These are phyloP conservation scores for Piper longum DNA, from an alignment of 164 flowering plant genomes.

Conservation along the genomic window DNA sequence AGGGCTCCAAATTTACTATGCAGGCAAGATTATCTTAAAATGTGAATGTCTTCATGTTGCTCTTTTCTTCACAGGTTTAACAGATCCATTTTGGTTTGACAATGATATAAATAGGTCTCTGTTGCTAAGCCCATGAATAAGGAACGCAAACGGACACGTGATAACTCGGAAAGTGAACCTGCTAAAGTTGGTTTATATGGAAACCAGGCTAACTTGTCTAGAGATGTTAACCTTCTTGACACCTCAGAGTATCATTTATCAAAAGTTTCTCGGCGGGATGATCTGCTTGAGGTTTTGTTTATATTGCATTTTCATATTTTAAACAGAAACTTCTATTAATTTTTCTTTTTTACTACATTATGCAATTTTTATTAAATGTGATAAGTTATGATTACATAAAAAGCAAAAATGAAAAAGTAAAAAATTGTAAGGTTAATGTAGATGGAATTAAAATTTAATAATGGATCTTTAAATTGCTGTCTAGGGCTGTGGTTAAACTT, in stretches of 20 bases:
- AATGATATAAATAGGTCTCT: constrained; percentile 13
- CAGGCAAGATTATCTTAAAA: constrained; percentile 7
- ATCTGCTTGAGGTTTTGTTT: constrained; percentile 11
- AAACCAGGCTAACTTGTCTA: constrained; percentile 10
- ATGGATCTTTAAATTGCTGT: too few relatives aligned
- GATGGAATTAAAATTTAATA: too few relatives aligned
- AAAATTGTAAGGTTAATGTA: too few relatives aligned
- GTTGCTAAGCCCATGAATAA: constrained; percentile 32
- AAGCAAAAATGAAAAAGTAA: too few relatives aligned
- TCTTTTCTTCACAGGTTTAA: neutral
- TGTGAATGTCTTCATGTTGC: neutral
- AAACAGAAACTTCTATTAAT: neutral
- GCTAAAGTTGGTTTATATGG: constrained; percentile 1
- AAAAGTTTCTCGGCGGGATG: constrained; percentile 6
- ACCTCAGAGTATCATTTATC: constrained; percentile 5
- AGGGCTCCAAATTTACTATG: constrained; percentile 14
- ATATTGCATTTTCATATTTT: neutral
- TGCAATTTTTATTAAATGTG: too few relatives aligned
- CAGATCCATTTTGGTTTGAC: neutral
- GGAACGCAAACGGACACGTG: constrained; percentile 23
- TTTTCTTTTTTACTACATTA: too few relatives aligned
- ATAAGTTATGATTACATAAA: too few relatives aligned
- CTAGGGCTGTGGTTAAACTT: too few relatives aligned
- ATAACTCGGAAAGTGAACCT: constrained; percentile 14
- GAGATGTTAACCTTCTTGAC: constrained; percentile 1